These are phyloP conservation scores for Mollisiaceae sp. DNA, from an alignment of 2,329 filamentous ascomycete genomes.

Conservation along the genomic window DNA sequence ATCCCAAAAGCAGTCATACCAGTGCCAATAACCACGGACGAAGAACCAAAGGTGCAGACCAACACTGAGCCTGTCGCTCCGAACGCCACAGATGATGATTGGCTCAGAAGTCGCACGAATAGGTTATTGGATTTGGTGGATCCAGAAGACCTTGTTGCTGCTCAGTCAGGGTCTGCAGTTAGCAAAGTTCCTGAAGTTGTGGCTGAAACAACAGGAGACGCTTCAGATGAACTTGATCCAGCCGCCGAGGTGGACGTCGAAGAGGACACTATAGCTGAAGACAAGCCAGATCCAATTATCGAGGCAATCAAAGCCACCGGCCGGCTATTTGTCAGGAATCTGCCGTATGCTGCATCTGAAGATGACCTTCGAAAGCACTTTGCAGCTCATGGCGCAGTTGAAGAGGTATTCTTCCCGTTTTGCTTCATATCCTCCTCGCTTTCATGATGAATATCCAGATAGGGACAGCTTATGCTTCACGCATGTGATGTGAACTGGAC, in stretches of 20 bases:
- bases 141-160: slow-evolving; percentile 41
- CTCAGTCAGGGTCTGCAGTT: slow-evolving; percentile 28
- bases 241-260: slow-evolving; percentile 31
- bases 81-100: slow-evolving; percentile 68
- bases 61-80: slow-evolving; percentile 30
- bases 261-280: slow-evolving; percentile 27
- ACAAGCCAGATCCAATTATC: slow-evolving; percentile 46
- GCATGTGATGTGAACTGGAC: slow-evolving; percentile 93
- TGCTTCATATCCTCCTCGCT: slow-evolving; percentile 40
- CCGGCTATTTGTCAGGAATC: slow-evolving; percentile 86
- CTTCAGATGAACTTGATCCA: slow-evolving; percentile 17
- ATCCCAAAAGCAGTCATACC: slow-evolving; percentile 13
- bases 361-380: slow-evolving; percentile 79
- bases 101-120: slow-evolving; percentile 88
- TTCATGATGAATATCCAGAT: slow-evolving; percentile 97
- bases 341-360: slow-evolving; percentile 80
- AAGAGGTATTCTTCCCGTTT: slow-evolving; percentile 74
- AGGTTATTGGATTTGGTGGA: slow-evolving; percentile 84
- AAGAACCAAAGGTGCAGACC: slow-evolving; percentile 32
- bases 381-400: slow-evolving; percentile 71
- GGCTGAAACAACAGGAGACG: slow-evolving; percentile 22
- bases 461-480: slow-evolving; percentile 97
- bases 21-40: slow-evolving; percentile 10
- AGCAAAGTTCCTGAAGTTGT: slow-evolving; percentile 18
- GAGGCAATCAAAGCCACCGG: slow-evolving; percentile 73